phyloP scores from a whole-genome alignment of 176 grass and related monocot genomes.

The Lolium rigidum region DNA sequence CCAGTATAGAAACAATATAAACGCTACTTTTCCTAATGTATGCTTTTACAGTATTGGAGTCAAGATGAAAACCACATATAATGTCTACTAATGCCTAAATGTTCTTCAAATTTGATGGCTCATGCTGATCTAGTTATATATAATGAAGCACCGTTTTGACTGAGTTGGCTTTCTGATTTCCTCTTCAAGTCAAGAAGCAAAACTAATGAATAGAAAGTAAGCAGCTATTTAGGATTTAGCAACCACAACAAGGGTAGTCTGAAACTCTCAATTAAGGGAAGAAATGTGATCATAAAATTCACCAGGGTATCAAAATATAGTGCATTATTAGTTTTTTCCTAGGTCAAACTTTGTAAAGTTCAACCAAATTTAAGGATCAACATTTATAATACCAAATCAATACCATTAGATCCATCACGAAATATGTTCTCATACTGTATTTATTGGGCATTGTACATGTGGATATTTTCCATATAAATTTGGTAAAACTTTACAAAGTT shows the following conservation, averaged over 20 bases:
- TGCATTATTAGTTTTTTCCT: too few species aligned
- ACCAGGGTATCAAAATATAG: not conserved
- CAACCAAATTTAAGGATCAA: too few species aligned
- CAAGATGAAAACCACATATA: not conserved
- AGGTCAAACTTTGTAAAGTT: too few species aligned
- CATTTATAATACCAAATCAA: too few species aligned
- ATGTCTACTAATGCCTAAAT: not conserved
- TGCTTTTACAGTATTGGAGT: not conserved
- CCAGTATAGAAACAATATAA: not conserved
- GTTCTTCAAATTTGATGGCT: not conserved
- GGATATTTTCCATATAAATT: too few species aligned
- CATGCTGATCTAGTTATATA: not conserved
- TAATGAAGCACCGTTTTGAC: not conserved
- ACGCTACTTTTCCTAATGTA: not conserved
- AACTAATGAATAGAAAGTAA: not conserved
- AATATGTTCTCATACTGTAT: not conserved
- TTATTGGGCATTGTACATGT: not conserved
- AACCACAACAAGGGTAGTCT: not conserved
- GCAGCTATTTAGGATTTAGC: not conserved
- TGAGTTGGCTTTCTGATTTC: not conserved
- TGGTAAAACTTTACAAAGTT: too few species aligned
- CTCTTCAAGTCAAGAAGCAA: slow-evolving; percentile 8
- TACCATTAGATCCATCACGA: too few species aligned
- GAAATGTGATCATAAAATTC: not conserved
- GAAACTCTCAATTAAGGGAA: not conserved